Base-by-base conservation (phyloP, 2,329 filamentous ascomycete genomes). In the Coniochaeta ligniaria region DNA sequence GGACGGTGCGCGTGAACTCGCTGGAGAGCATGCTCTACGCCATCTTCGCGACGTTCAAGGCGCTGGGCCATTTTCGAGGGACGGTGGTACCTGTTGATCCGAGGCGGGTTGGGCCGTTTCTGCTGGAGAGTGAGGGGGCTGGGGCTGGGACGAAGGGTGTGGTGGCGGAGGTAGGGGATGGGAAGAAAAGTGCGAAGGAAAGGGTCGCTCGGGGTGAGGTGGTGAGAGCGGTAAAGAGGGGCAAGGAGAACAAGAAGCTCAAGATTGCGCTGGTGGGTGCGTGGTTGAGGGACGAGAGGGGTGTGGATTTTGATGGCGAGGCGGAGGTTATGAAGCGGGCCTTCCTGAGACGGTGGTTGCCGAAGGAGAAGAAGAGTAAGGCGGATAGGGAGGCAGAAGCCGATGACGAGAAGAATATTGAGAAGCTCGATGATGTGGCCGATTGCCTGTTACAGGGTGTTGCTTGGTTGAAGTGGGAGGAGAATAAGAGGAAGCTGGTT, bases 21-120 rank as follows among this genome's bases (percentile, higher is more conserved):
- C 81, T 96, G 24, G 91, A 96, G 72, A 85, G 86, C 4, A 95
- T 95, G 86, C 74, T 96, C 0, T 89, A 92, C 77, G 88, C 88
- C 9, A 80, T 86, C 14, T 72, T 94, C 41, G 78, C 81, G 58
- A 83, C 86, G 0, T 68, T 91, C 56, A 73, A 74, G 54, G 71
- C 74, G 20, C 72, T 80, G 57, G 75, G 74, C 1, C 61, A 70
- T 2, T 79, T 76, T 77, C 63, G 69, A 20, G 76, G 76, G n/a
- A 66, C 68, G 1, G 76, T 87, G 0, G 66, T 78, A 12, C 77
- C 82, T 7, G 73, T 89, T 52, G 73, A 76, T 55, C 86, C 87
- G 8, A 74, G 73, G 28, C 74, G 79, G 24, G 84, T 89, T 2
- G 79, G 79, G 2, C 72, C 75, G 14, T 89, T 83, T 66, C 86